phyloP scores from a whole-genome alignment of 805 yeast genomes.

The Metschnikowia hibisci region DNA sequence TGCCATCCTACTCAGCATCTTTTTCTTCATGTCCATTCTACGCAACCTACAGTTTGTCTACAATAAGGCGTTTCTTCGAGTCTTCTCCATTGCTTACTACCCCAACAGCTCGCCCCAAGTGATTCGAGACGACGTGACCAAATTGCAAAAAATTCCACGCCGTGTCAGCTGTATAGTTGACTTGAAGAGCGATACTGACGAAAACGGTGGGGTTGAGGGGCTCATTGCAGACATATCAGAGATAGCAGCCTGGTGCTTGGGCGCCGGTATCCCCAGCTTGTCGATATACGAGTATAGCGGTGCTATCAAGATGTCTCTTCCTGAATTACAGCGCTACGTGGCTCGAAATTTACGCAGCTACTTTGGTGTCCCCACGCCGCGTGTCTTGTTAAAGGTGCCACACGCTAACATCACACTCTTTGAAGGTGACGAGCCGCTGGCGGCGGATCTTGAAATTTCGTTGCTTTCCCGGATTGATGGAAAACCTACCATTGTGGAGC shows the following conservation, averaged over 20 bases:
- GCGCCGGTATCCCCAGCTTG: slow-evolving; percentile 74
- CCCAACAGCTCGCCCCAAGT: slow-evolving; percentile 74
- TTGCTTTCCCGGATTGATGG: slow-evolving; percentile 79
- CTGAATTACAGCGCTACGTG: slow-evolving; percentile 55
- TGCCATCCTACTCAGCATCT: slow-evolving; percentile 42
- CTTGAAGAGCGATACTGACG: slow-evolving; percentile 71
- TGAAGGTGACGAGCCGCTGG: slow-evolving; percentile 25
- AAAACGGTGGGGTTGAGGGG: slow-evolving; percentile 86
- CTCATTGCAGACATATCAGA: slow-evolving; percentile 74
- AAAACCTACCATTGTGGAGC: slow-evolving; percentile 80
- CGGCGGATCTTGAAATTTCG: slow-evolving; percentile 53
- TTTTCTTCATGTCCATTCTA: slow-evolving; percentile 52
- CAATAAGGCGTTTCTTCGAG: slow-evolving; percentile 52
- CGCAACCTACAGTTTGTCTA: slow-evolving; percentile 50
- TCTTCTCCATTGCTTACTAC: slow-evolving; percentile 59
- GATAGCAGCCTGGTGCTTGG: slow-evolving; percentile 79
- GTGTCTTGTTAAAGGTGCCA: slow-evolving; percentile 60
- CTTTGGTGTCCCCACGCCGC: slow-evolving; percentile 72
- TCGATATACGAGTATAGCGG: slow-evolving; percentile 81
- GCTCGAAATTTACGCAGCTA: slow-evolving; percentile 59
- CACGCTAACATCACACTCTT: slow-evolving; percentile 50
- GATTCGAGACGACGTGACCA: slow-evolving; percentile 76
- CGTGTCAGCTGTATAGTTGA: slow-evolving; percentile 73
- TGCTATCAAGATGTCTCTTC: slow-evolving; percentile 35
- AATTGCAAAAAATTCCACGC: slow-evolving; percentile 71